A percentile compares a stretch with the other conserved stretches of the same genome.
Evolutionary conservation across 441 rosid species (phyloP).

Genomic region (Brassica hybrid): DNA sequence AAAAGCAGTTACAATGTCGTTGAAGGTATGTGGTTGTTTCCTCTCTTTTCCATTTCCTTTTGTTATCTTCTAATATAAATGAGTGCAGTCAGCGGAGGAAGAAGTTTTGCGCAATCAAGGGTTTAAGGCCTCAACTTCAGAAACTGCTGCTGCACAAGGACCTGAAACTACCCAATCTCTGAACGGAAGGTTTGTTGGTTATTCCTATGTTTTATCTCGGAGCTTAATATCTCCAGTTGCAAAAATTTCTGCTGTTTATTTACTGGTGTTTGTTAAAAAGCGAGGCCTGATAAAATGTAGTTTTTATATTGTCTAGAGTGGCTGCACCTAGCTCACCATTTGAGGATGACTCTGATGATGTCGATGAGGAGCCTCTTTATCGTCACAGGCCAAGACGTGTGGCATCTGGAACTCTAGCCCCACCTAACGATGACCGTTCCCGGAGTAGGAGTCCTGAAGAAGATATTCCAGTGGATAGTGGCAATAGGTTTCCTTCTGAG

Average conservation of each 20-base stretch:
- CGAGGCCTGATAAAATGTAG: slow-evolving; percentile 20
- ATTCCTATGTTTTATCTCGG: slow-evolving; percentile 17
- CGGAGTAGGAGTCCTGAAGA: slow-evolving; percentile 65
- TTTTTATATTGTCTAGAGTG: slow-evolving; percentile 51
- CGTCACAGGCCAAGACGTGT: slow-evolving; percentile 70
- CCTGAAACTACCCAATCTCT: slow-evolving; percentile 46
- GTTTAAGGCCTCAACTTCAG: slow-evolving; percentile 51
- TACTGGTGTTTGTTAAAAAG: slow-evolving; percentile 11
- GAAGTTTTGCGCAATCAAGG: slow-evolving; percentile 58
- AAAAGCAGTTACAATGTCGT: slow-evolving; percentile 69
- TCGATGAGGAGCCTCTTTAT: slow-evolving; percentile 75
- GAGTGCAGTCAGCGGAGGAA: slow-evolving; percentile 74
- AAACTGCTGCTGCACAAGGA: slow-evolving; percentile 55
- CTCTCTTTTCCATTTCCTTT: slow-evolving; percentile 4
- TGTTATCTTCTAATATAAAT: slow-evolving; percentile 37
- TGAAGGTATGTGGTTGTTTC: slow-evolving; percentile 55
- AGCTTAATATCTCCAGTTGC: slow-evolving; percentile 5
- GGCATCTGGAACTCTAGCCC: slow-evolving; percentile 54
- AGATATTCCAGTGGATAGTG: slow-evolving; percentile 51
- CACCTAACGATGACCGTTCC: slow-evolving; percentile 57
- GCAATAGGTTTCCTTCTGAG: slow-evolving; percentile 60
- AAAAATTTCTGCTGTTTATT: not conserved
- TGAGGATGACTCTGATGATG: slow-evolving; percentile 76
- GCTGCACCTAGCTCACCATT: slow-evolving; percentile 66
- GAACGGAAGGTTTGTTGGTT: slow-evolving; percentile 69